These are phyloP conservation scores for Lepiota subincarnata DNA, from an alignment of 768 basidiomycete genomes.

Conservation along the genomic window DNA sequence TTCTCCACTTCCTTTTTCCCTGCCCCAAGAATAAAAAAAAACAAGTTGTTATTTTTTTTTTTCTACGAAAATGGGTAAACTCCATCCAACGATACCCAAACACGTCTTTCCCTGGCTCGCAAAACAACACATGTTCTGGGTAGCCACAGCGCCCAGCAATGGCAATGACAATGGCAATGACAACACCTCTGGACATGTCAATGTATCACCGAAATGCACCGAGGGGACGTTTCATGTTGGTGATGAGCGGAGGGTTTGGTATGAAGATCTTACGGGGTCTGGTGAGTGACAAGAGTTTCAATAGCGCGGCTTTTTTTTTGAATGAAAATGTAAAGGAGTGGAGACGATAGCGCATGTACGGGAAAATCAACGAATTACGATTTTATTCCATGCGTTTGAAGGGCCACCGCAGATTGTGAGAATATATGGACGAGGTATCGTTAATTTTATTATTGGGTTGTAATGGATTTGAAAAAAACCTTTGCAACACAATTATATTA, in stretches of 20 bases:
- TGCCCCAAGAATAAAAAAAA: not conserved
- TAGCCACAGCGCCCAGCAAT: conserved; percentile 59
- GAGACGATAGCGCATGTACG: conserved; percentile 47
- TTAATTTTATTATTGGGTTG: no score
- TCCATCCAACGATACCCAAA: conserved; percentile 52
- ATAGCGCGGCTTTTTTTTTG: no score
- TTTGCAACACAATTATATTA: conserved; percentile 22
- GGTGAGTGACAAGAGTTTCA: no score
- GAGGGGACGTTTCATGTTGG: conserved; percentile 58
- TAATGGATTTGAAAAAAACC: not conserved
- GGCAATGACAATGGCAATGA: no score
- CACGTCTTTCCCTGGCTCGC: conserved; percentile 52
- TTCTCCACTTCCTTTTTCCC: no score
- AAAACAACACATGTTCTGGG: conserved; percentile 68
- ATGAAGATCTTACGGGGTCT: conserved; percentile 70
- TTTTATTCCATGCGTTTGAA: conserved; percentile 61
- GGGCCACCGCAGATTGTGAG: conserved; percentile 55
- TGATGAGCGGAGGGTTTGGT: conserved; percentile 56
- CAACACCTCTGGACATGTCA: conserved; percentile 54
- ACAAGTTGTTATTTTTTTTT: no score
- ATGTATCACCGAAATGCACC: conserved; percentile 64
- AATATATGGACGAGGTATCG: conserved; percentile 59
- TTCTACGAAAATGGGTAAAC: conserved; percentile 65
- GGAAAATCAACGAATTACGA: conserved; percentile 58
- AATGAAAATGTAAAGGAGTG: conserved; percentile 33